Evolutionary conservation across 106 monocot genomes (phyloP).

Genomic region (Dendrobium chrysotoxum): DNA sequence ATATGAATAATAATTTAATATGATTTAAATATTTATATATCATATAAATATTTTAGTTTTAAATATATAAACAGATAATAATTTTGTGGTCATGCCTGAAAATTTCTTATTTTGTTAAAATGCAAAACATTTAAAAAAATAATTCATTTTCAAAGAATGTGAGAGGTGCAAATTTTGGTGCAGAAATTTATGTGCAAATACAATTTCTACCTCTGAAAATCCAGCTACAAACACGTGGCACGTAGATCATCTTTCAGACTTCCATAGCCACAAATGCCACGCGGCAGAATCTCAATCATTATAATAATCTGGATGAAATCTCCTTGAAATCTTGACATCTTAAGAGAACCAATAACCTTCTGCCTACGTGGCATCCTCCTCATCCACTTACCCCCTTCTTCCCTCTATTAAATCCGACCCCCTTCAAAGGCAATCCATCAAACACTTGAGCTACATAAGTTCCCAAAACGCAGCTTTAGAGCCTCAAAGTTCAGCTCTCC

Average conservation of each 20-base stretch:
- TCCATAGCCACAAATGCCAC: background rate
- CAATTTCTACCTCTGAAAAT: too few species aligned
- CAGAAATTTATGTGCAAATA: too few species aligned
- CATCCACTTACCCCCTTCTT: conserved; percentile 19
- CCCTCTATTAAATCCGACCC: background rate
- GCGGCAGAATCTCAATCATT: conserved; percentile 4
- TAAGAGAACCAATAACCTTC: conserved; percentile 24
- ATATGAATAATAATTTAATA: too few species aligned
- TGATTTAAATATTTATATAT: too few species aligned
- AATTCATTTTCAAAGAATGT: too few species aligned
- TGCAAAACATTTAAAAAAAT: too few species aligned
- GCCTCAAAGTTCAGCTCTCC: background rate
- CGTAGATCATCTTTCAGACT: background rate
- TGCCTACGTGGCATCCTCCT: conserved; percentile 29
- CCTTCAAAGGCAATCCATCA: background rate
- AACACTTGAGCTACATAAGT: background rate
- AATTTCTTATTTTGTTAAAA: too few species aligned
- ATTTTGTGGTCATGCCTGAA: too few species aligned
- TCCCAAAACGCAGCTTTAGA: background rate
- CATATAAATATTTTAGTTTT: too few species aligned
- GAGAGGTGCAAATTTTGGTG: too few species aligned
- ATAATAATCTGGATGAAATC: background rate
- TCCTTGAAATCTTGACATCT: conserved; percentile 1
- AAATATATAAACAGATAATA: too few species aligned
- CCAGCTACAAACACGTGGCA: background rate